phyloP scores from a whole-genome alignment of 176 grass and related monocot genomes.

The Paspalum vaginatum region DNA sequence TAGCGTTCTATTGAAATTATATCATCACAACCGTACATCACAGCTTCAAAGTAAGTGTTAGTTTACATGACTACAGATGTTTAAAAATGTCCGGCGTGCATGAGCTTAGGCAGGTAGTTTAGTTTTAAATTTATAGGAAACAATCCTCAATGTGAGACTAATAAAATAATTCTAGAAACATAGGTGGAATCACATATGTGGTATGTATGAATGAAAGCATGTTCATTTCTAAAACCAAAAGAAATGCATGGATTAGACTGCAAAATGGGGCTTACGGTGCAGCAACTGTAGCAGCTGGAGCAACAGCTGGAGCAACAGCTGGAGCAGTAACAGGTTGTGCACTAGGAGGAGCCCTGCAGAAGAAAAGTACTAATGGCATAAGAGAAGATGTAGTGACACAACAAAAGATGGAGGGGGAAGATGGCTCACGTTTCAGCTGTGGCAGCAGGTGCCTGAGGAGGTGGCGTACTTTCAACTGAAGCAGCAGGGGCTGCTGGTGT shows the following conservation, averaged over 20 bases:
- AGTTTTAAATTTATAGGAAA: not conserved
- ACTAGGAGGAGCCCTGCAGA: conserved; percentile 54
- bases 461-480: conserved; percentile 49
- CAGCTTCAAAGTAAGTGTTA: not conserved
- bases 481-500: conserved; percentile 46
- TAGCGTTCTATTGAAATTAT: not conserved
- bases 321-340: conserved; percentile 42
- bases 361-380: conserved; percentile 21
- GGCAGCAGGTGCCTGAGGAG: conserved; percentile 55
- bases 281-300: conserved; percentile 53
- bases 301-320: conserved; percentile 37
- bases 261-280: conserved; percentile 50
- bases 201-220: not conserved
- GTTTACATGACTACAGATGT: not conserved
- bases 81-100: not conserved
- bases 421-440: conserved; percentile 61
- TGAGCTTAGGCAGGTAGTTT: not conserved
- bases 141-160: not conserved
- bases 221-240: conserved; percentile 5
- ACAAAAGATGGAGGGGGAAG: conserved; percentile 19
- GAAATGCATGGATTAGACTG: not conserved
- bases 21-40: not conserved
- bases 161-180: conserved; percentile 26
- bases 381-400: conserved; percentile 10
- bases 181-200: not conserved